phyloP scores from a whole-genome alignment of 192 early-diverging fungal genomes.

The Coemansia sp. region DNA sequence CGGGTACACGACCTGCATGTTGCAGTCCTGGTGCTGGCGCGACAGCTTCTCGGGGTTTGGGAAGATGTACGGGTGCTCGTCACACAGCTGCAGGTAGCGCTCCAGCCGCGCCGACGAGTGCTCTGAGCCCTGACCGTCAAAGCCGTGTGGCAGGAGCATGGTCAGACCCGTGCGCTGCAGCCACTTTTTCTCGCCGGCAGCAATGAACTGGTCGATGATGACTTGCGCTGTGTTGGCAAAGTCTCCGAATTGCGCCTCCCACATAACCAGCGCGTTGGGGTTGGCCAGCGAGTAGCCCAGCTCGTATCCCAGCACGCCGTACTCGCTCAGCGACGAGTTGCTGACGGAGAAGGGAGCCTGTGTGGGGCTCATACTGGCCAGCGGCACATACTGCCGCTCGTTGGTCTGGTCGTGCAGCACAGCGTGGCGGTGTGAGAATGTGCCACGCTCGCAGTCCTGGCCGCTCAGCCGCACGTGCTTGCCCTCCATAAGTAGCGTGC shows the following conservation, averaged over 20 bases:
- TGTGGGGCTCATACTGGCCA: slow-evolving; percentile 83
- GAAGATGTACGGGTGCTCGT: slow-evolving; percentile 73
- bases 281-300: slow-evolving; percentile 93
- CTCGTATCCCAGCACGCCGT: slow-evolving; percentile 96
- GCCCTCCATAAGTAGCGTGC: slow-evolving; percentile 84
- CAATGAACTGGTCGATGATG: slow-evolving; percentile 88
- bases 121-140: slow-evolving; percentile 94
- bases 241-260: slow-evolving; percentile 99
- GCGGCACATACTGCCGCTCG: slow-evolving; percentile 76
- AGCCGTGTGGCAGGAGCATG: slow-evolving; percentile 93
- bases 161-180: slow-evolving; percentile 86
- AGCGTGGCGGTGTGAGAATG: slow-evolving; percentile 98
- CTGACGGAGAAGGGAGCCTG: slow-evolving; percentile 85
- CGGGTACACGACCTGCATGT: slow-evolving; percentile 91
- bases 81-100: slow-evolving; percentile 91
- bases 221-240: slow-evolving; percentile 97
- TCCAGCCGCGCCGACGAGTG: slow-evolving; percentile 90
- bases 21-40: slow-evolving; percentile 67
- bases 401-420: slow-evolving; percentile 93
- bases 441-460: slow-evolving; percentile 98
- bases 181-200: slow-evolving; percentile 93
- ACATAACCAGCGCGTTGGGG: slow-evolving; percentile 83
- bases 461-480: slow-evolving; percentile 91
- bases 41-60: slow-evolving; percentile 62
- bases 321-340: slow-evolving; percentile 96